These are phyloP conservation scores for Rhodosporidiobolus odoratus DNA, from an alignment of 768 basidiomycete species.

Conservation along the genomic window DNA sequence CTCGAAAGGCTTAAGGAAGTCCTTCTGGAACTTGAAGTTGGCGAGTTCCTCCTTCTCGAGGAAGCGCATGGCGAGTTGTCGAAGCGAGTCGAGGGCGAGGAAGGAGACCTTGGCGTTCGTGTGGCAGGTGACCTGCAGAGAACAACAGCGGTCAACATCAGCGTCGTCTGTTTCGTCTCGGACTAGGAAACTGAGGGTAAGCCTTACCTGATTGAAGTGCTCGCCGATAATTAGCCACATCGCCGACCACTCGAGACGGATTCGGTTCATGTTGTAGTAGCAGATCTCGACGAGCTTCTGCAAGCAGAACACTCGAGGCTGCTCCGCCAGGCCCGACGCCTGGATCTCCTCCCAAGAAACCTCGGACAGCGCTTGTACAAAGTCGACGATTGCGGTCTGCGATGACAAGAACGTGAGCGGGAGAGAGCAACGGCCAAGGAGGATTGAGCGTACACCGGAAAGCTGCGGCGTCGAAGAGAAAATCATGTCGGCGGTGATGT, in stretches of 20 bases:
- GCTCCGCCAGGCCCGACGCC: slow-evolving; percentile 86
- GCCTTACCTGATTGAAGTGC: slow-evolving; percentile 86
- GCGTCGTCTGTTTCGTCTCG: no score
- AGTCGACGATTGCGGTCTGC: slow-evolving; percentile 93
- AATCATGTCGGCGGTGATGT: slow-evolving; percentile 98
- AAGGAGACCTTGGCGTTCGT: slow-evolving; percentile 93
- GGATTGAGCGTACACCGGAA: slow-evolving; percentile 66
- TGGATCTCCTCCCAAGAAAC: slow-evolving; percentile 99
- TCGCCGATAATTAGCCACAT: slow-evolving; percentile 97
- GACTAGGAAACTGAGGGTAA: background rate
- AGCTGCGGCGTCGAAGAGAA: slow-evolving; percentile 92
- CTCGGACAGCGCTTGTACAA: slow-evolving; percentile 89
- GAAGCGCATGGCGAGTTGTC: slow-evolving; percentile 96
- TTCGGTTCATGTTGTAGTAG: slow-evolving; percentile 98
- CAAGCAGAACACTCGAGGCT: slow-evolving; percentile 90
- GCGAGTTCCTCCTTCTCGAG: slow-evolving; percentile 96
- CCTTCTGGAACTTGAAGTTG: slow-evolving; percentile 99
- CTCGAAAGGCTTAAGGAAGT: slow-evolving; percentile 96
- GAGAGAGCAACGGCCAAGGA: no score
- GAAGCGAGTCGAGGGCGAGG: slow-evolving; percentile 91
- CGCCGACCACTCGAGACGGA: slow-evolving; percentile 96
- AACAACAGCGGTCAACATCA: background rate
- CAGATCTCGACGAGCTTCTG: slow-evolving; percentile 98
- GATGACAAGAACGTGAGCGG: background rate
- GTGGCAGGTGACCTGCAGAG: slow-evolving; percentile 84